Conservation (phyloP, 208 protist genomes). For the Acanthamoeba triangularis region DNA sequence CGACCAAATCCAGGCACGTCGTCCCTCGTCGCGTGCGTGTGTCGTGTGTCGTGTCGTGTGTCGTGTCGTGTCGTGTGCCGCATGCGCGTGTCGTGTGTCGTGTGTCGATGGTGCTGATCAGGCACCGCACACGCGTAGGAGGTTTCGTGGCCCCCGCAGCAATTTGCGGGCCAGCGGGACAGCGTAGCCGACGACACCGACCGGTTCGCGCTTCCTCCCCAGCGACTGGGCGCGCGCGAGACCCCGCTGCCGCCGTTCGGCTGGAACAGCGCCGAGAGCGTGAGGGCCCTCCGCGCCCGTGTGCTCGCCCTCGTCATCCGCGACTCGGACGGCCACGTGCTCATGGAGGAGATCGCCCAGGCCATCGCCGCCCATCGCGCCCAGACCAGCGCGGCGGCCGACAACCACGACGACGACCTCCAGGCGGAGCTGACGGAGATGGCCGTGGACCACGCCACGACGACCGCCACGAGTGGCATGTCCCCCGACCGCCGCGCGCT, state of each 20-base stretch:
- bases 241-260: not conserved
- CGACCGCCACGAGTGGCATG: not conserved
- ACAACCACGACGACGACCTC: not conserved
- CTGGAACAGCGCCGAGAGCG: not conserved
- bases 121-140: not conserved
- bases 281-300: not conserved
- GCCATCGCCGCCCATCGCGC: conserved; percentile 10
- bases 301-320: not conserved
- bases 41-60: not conserved
- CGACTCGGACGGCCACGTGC: not conserved
- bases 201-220: not conserved
- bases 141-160: not conserved
- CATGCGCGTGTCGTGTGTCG: no score
- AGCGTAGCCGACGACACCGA: not conserved
- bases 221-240: not conserved
- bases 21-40: not conserved
- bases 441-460: not conserved
- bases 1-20: not conserved
- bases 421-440: not conserved
- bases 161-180: not conserved
- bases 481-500: no score
- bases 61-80: no score
- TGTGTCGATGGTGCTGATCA: no score
- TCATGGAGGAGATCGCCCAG: conserved; percentile 16
- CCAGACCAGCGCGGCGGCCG: not conserved